Conservation (phyloP, 495 filamentous ascomycete species). For the Evansstolkia leycettana region DNA sequence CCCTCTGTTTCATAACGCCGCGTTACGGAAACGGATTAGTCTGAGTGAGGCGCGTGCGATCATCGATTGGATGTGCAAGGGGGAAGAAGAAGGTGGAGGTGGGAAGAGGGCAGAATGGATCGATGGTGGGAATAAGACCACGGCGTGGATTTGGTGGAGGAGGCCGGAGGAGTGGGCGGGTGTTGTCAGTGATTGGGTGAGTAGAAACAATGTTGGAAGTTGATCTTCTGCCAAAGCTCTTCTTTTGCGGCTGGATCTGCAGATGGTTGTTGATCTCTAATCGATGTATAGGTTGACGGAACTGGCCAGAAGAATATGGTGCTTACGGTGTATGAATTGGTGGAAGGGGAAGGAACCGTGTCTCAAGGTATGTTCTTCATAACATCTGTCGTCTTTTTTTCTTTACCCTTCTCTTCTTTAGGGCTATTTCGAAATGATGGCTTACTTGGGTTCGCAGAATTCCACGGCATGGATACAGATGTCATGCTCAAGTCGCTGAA, state of each 20-base stretch:
- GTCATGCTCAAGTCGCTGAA: constrained; percentile 65
- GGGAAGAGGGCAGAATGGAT: constrained; percentile 56
- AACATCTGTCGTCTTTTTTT: background rate
- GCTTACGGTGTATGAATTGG: constrained; percentile 65
- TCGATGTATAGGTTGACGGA: constrained; percentile 56
- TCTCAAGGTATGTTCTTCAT: constrained; percentile 36
- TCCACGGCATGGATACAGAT: constrained; percentile 77
- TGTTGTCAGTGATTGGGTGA: constrained; percentile 45
- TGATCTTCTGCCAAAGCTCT: too few species aligned
- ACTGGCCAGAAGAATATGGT: constrained; percentile 65
- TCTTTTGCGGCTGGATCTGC: background rate
- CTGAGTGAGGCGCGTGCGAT: constrained; percentile 53
- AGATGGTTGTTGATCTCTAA: too few species aligned
- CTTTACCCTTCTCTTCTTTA: background rate
- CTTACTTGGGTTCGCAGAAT: constrained; percentile 39
- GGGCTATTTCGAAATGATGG: too few species aligned
- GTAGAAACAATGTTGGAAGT: too few species aligned
- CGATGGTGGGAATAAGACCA: constrained; percentile 24
- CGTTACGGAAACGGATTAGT: constrained; percentile 42
- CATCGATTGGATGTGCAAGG: constrained; percentile 57
- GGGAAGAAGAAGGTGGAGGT: constrained; percentile 47
- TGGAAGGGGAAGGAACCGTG: constrained; percentile 51
- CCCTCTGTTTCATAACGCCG: constrained; percentile 44
- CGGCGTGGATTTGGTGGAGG: constrained; percentile 58
- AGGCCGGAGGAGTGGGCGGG: constrained; percentile 66